Conservation (phyloP, 805 yeast genomes). For the Hanseniaspora taiwanica region DNA sequence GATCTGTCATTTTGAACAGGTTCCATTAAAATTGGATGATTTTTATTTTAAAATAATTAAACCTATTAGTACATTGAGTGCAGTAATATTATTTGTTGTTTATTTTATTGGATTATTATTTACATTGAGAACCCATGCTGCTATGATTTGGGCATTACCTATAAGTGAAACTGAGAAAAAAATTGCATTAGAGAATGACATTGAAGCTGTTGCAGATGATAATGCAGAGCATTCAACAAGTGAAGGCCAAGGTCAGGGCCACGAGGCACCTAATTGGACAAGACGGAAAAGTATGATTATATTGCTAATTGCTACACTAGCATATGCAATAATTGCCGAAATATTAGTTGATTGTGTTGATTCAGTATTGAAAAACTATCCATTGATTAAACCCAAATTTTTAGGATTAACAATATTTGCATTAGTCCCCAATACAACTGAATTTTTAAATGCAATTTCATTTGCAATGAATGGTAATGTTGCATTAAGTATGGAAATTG, state of each 20-base stretch:
- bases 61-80: conserved; percentile 76
- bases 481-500: conserved; percentile 94
- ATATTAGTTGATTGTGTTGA: conserved; percentile 88
- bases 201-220: conserved; percentile 7
- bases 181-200: conserved; percentile 11
- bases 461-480: conserved; percentile 95
- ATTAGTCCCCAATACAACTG: conserved; percentile 92
- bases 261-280: conserved; percentile 97
- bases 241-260: conserved; percentile 37
- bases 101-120: conserved; percentile 84
- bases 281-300: conserved; percentile 72
- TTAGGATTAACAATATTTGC: conserved; percentile 92
- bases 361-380: conserved; percentile 59
- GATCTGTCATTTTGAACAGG: conserved; percentile 63
- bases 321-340: conserved; percentile 90
- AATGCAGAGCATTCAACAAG: too few species aligned
- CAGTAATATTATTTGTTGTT: conserved; percentile 65
- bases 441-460: conserved; percentile 90
- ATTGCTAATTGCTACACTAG: conserved; percentile 66
- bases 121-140: conserved; percentile 91
- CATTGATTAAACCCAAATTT: conserved; percentile 73
- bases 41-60: conserved; percentile 56
- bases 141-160: conserved; percentile 82
- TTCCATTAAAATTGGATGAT: conserved; percentile 54
- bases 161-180: conserved; percentile 18